Percentiles rank a stretch among this genome's conserved stretches.
Conservation (phyloP, 257 asterid species). For the Prunella vulgaris region DNA sequence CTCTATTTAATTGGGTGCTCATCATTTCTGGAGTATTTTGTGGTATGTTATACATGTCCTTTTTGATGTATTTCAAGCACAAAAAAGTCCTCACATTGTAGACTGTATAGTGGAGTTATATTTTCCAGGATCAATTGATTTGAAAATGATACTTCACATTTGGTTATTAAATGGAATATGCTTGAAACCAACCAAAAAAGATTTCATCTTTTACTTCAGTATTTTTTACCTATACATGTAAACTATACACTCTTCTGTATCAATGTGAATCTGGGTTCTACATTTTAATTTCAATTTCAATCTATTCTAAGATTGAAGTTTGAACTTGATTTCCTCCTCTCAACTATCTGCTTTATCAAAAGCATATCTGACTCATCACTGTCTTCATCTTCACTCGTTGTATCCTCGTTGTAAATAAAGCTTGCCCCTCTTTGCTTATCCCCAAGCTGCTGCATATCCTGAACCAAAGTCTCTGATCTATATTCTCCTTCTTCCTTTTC, state of each 20-base stretch:
- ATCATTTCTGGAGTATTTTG: constrained; percentile 53
- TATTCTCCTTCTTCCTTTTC: constrained; percentile 3
- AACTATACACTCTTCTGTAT: constrained; percentile 24
- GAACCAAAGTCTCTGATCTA: constrained; percentile 1
- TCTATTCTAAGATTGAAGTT: constrained; percentile 24
- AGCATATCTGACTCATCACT: constrained; percentile 35
- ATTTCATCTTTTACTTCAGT: neutral
- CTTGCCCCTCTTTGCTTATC: constrained; percentile 20
- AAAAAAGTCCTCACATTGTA: constrained; percentile 76
- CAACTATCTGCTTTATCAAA: constrained; percentile 35
- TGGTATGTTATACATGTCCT: constrained; percentile 45
- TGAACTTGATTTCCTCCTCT: constrained; percentile 37
- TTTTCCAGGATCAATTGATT: constrained; percentile 14
- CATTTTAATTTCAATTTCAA: constrained; percentile 17
- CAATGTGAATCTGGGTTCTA: neutral
- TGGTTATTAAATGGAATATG: neutral
- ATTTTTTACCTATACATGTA: constrained; percentile 21
- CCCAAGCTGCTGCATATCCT: neutral
- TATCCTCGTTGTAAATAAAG: constrained; percentile 22
- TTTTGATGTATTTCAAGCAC: constrained; percentile 71
- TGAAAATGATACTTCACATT: neutral
- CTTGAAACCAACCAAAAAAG: neutral
- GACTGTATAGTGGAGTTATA: constrained; percentile 2
- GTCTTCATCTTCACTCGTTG: constrained; percentile 32
- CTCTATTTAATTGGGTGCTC: constrained; percentile 76